Conservation (phyloP, 305 asterid genomes). For the Fraxinus albicans region DNA sequence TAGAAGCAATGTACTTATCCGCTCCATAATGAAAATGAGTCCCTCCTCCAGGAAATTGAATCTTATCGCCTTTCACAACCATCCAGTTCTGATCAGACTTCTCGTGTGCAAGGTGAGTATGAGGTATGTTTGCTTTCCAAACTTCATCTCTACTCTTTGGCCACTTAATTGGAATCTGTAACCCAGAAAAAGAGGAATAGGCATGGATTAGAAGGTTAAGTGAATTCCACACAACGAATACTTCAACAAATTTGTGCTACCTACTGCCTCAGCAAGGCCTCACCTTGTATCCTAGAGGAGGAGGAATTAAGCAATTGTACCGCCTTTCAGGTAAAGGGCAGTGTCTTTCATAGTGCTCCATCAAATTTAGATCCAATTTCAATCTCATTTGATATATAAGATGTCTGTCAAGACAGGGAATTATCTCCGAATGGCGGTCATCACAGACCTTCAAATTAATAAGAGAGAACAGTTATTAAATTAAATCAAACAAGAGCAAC, state of each 20-base stretch:
- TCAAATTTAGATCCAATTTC: constrained; percentile 77
- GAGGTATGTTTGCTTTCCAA: constrained; percentile 95
- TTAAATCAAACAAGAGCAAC: neutral
- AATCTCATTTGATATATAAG: constrained; percentile 88
- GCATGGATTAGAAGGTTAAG: neutral
- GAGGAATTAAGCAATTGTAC: constrained; percentile 89
- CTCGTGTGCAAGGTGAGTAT: constrained; percentile 90
- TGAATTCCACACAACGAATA: constrained; percentile 7
- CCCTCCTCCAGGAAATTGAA: constrained; percentile 84
- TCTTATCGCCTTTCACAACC: constrained; percentile 83
- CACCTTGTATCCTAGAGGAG: constrained; percentile 94
- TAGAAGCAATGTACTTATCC: constrained; percentile 78
- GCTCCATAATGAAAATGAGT: constrained; percentile 97
- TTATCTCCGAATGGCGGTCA: constrained; percentile 81
- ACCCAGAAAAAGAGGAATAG: constrained; percentile 15
- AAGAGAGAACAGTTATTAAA: neutral
- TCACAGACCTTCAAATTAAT: constrained; percentile 62
- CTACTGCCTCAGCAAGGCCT: constrained; percentile 8
- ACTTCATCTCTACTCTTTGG: constrained; percentile 91
- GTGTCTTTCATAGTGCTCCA: constrained; percentile 97
- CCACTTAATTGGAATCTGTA: constrained; percentile 82
- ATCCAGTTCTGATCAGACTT: constrained; percentile 95
- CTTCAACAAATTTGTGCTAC: neutral
- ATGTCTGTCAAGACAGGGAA: constrained; percentile 86
- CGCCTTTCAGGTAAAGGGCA: constrained; percentile 90